These are phyloP conservation scores for Epichloe coenophiala DNA, from an alignment of 2,329 filamentous ascomycete species.

Conservation along the genomic window DNA sequence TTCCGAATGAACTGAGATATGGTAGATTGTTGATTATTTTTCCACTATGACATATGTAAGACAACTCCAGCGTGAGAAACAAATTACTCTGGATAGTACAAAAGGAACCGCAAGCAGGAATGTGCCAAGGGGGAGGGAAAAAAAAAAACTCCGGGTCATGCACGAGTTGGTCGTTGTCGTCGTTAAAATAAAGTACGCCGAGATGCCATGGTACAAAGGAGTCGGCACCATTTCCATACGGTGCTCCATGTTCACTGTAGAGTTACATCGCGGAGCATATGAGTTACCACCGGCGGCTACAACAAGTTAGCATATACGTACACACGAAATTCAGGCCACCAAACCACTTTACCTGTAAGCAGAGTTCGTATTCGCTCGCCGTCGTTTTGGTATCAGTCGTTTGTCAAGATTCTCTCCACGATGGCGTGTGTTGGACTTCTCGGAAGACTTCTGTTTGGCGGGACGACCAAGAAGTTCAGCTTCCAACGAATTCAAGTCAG, in stretches of 20 bases:
- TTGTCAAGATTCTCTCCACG: conserved; percentile 8
- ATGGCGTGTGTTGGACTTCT: conserved; percentile 11
- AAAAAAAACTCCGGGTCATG: neutral
- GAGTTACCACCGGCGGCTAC: conserved; percentile 23
- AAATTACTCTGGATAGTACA: neutral
- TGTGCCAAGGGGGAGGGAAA: neutral
- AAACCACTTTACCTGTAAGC: conserved; percentile 21
- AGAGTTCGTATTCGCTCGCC: conserved; percentile 22
- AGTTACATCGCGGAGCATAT: neutral
- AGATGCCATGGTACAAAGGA: neutral
- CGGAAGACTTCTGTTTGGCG: conserved; percentile 16
- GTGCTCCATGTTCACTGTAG: neutral
- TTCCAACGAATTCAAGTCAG: conserved; percentile 25
- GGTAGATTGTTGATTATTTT: neutral
- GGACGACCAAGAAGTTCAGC: conserved; percentile 24
- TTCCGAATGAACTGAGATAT: neutral
- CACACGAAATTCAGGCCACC: neutral
- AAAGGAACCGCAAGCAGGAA: neutral
- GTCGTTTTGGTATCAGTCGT: conserved; percentile 16
- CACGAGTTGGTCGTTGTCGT: conserved; percentile 5
- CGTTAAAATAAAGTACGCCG: neutral
- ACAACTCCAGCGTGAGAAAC: neutral
- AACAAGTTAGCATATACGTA: conserved; percentile 2
- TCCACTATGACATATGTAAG: neutral
- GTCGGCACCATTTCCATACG: neutral